These are phyloP conservation scores for Agaricus sinodeliciosus DNA, from an alignment of 768 basidiomycete species.

Conservation along the genomic window DNA sequence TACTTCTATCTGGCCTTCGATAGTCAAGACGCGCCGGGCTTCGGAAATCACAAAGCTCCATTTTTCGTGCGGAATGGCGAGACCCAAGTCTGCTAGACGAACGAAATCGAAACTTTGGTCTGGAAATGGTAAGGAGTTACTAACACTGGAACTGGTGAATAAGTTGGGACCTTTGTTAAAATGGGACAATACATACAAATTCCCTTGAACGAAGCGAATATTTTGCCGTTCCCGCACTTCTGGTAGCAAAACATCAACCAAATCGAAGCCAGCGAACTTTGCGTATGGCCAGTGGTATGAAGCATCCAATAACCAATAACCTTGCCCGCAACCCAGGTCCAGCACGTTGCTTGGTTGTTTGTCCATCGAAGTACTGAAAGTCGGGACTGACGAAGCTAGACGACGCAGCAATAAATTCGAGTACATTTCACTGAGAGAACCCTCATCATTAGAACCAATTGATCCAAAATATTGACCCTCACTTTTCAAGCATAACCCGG, in stretches of 20 bases:
- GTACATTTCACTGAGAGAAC: constrained; percentile 49
- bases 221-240: constrained; percentile 32
- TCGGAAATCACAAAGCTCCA: constrained; percentile 60
- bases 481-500: constrained; percentile 52
- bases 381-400: constrained; percentile 50
- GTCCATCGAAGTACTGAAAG: constrained; percentile 48
- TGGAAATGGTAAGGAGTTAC: constrained; percentile 53
- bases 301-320: constrained; percentile 61
- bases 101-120: constrained; percentile 64
- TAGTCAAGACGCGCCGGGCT: constrained; percentile 52
- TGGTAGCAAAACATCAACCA: constrained; percentile 42
- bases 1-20: constrained; percentile 61
- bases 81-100: constrained; percentile 61
- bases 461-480: constrained; percentile 17
- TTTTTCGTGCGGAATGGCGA: constrained; percentile 51
- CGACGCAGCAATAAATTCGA: constrained; percentile 47
- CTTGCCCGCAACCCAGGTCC: constrained; percentile 73
- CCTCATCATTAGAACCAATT: constrained; percentile 1
- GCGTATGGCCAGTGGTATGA: constrained; percentile 55
- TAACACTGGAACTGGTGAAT: constrained; percentile 32
- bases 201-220: constrained; percentile 49
- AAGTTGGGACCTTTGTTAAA: neutral
- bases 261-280: constrained; percentile 59
- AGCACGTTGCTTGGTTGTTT: constrained; percentile 50
- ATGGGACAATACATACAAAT: constrained; percentile 49